Evolutionary conservation across 257 asterid genomes (phyloP).

Genomic region (Solanum paucissectum): DNA sequence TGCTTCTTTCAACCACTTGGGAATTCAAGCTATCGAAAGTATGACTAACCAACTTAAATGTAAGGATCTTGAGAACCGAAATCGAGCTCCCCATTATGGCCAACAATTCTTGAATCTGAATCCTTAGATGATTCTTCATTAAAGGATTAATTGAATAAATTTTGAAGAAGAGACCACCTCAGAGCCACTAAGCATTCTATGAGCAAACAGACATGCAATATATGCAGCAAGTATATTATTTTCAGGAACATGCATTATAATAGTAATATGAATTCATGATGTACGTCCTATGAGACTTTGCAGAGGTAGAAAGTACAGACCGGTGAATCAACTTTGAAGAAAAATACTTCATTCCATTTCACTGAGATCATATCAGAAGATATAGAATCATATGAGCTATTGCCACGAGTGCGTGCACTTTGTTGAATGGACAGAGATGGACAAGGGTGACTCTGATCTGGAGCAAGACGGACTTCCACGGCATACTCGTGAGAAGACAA

Average conservation of each 20-base stretch:
- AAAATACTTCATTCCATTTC: conserved; percentile 90
- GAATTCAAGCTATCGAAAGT: background rate
- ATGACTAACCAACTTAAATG: background rate
- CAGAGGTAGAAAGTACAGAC: conserved; percentile 33
- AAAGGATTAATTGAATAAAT: background rate
- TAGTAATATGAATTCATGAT: background rate
- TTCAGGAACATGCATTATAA: background rate
- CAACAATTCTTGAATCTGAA: background rate
- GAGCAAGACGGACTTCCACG: conserved; percentile 50
- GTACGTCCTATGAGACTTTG: background rate
- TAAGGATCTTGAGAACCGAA: background rate
- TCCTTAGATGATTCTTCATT: background rate
- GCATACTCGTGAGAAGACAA: conserved; percentile 59
- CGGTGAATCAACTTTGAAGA: conserved; percentile 72
- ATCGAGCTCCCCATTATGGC: background rate
- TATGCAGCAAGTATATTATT: background rate
- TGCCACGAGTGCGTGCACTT: conserved; percentile 72
- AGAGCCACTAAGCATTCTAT: background rate
- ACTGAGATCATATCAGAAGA: conserved; percentile 44
- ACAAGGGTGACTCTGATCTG: conserved; percentile 28
- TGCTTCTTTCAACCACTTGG: background rate
- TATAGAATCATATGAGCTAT: conserved; percentile 30
- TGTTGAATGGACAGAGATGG: conserved; percentile 42
- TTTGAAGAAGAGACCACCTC: background rate
- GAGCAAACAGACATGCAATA: background rate